phyloP scores from a whole-genome alignment of 345 rosid species.

The Brassica rapa region DNA sequence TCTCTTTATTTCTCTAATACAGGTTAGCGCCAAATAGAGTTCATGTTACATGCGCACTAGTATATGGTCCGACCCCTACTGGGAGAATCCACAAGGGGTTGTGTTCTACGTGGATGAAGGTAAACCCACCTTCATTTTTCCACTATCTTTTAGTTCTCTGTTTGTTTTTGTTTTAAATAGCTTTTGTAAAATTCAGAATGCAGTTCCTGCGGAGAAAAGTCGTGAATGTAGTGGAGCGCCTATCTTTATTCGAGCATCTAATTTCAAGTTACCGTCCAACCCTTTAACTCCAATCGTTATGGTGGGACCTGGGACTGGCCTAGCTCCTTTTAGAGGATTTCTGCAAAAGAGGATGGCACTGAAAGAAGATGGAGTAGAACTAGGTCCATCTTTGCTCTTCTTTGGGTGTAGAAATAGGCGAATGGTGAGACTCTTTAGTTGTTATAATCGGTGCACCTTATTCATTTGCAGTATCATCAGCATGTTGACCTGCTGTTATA shows the following conservation, averaged over 20 bases:
- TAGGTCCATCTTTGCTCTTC: constrained; percentile 76
- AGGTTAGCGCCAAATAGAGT: constrained; percentile 70
- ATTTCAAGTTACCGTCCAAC: constrained; percentile 62
- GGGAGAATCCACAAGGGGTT: constrained; percentile 90
- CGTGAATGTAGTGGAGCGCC: constrained; percentile 62
- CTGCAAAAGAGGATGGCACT: constrained; percentile 81
- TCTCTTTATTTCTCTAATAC: constrained; percentile 19
- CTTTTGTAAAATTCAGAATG: constrained; percentile 44
- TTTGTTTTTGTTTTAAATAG: constrained; percentile 7
- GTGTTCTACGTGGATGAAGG: constrained; percentile 99
- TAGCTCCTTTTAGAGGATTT: constrained; percentile 79
- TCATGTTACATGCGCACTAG: constrained; percentile 95
- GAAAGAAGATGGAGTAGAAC: constrained; percentile 70
- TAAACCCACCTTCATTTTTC: constrained; percentile 18
- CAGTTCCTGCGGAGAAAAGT: constrained; percentile 59
- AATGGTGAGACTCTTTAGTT: constrained; percentile 50
- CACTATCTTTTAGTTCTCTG: background rate
- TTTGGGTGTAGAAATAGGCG: constrained; percentile 91
- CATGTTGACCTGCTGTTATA: background rate
- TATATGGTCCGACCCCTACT: constrained; percentile 75
- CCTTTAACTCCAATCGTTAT: constrained; percentile 54
- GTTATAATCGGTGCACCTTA: background rate
- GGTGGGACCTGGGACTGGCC: constrained; percentile 77
- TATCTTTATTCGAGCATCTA: constrained; percentile 60
- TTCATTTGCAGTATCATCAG: constrained; percentile 3